Conservation (phyloP, 2,329 filamentous ascomycete genomes). For the Chalaropsis thielavioides region DNA sequence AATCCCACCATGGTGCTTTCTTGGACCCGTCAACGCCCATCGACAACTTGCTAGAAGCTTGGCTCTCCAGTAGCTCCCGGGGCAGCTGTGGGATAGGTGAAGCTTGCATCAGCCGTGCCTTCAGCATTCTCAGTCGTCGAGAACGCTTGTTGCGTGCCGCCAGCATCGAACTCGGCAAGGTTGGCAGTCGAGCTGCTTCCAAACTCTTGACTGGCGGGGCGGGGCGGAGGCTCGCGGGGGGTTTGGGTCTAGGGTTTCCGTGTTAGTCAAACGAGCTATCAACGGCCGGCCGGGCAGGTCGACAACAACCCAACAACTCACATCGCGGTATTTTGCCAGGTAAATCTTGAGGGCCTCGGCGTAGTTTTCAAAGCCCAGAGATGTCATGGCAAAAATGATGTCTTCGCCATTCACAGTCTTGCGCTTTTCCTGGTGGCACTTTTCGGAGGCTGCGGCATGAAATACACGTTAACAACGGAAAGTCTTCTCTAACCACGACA, state of each 20-base stretch:
- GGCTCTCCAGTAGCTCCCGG: neutral
- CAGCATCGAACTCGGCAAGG: constrained; percentile 23
- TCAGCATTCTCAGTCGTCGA: neutral
- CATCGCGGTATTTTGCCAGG: constrained; percentile 91
- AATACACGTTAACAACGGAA: neutral
- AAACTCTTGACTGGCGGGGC: constrained; percentile 13
- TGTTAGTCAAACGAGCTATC: neutral
- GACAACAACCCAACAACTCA: constrained; percentile 36
- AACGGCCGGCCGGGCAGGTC: too few species aligned
- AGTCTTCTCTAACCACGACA: neutral
- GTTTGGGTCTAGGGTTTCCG: constrained; percentile 7
- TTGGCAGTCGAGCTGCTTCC: constrained; percentile 20
- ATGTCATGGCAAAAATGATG: constrained; percentile 98
- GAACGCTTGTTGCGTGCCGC: constrained; percentile 24
- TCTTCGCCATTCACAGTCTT: constrained; percentile 99
- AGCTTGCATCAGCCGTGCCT: neutral
- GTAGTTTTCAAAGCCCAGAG: constrained; percentile 96
- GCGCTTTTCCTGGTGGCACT: constrained; percentile 97
- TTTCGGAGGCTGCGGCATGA: constrained; percentile 64
- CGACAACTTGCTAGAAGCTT: neutral
- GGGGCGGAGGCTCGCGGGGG: constrained; percentile 9
- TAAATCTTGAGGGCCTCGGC: constrained; percentile 97
- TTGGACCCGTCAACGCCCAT: neutral
- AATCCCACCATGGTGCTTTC: neutral
- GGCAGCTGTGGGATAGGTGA: neutral